Conservation (phyloP, 805 yeast species). For the Saccharomycopsis sp. region DNA sequence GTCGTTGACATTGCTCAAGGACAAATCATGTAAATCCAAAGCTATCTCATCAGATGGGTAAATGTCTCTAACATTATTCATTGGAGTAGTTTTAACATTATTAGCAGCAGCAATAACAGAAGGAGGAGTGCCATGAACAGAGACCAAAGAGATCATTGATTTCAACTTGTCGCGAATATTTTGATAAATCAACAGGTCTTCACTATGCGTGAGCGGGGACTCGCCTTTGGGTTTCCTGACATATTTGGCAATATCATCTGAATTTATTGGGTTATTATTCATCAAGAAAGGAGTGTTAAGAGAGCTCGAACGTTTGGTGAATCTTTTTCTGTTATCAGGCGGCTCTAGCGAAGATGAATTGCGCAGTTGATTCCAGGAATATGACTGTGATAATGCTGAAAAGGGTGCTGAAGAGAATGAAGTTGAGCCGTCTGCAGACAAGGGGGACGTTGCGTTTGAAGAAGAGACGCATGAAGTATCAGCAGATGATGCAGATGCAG, state of each 20-base stretch:
- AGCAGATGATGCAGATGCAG: no score
- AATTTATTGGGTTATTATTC: conserved; percentile 9
- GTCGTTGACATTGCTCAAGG: conserved; percentile 35
- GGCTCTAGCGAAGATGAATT: no score
- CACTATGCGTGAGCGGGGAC: not conserved
- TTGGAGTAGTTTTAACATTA: not conserved
- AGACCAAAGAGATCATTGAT: conserved; percentile 14
- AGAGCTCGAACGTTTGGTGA: conserved; percentile 10
- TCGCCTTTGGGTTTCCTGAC: not conserved
- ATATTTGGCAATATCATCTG: conserved; percentile 1
- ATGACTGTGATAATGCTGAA: no score
- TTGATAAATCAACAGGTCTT: conserved; percentile 11
- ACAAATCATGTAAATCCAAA: conserved; percentile 47
- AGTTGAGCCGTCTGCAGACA: no score
- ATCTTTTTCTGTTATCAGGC: not conserved
- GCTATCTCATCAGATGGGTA: conserved; percentile 34
- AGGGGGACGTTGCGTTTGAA: no score
- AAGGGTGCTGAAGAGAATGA: no score
- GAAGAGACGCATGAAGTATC: no score
- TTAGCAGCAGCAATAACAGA: not conserved
- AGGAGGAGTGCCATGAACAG: not conserved
- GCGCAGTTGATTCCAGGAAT: no score
- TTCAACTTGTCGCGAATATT: conserved; percentile 14
- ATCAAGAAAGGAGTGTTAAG: conserved; percentile 18
- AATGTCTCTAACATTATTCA: conserved; percentile 23